These are phyloP conservation scores for Amanita pallidorosea DNA, from an alignment of 768 basidiomycete species.

Conservation along the genomic window DNA sequence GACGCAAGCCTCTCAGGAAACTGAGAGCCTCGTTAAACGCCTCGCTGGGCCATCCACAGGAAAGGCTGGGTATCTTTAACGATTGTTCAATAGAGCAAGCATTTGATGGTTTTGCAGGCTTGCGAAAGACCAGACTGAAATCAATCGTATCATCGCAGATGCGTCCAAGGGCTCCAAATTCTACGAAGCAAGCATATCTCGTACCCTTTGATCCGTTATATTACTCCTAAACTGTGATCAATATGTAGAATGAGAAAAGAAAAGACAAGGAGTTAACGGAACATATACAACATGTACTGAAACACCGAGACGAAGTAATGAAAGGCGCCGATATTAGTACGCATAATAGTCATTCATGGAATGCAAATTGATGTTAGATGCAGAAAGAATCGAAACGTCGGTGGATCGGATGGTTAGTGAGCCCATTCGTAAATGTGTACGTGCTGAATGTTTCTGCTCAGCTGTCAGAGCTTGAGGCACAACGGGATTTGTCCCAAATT, in stretches of 20 bases:
- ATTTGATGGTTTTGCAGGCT: conserved; percentile 18
- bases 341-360: conserved; percentile 12
- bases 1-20: conserved; percentile 38
- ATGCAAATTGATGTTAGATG: conserved; percentile 8
- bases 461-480: conserved; percentile 63
- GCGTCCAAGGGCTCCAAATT: conserved; percentile 91
- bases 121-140: conserved; percentile 69
- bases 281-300: conserved; percentile 61
- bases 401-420: conserved; percentile 62
- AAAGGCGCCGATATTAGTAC: conserved; percentile 47
- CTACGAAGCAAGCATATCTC: conserved; percentile 48
- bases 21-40: conserved; percentile 62
- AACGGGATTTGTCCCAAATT: conserved; percentile 68
- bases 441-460: conserved; percentile 12
- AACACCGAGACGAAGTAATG: conserved; percentile 47
- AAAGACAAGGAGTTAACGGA: conserved; percentile 81
- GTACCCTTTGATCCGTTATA: background rate
- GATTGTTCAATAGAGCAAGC: background rate
- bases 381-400: conserved; percentile 49
- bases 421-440: background rate
- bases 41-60: conserved; percentile 83
- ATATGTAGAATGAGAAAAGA: conserved; percentile 69
- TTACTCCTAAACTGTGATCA: background rate
- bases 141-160: conserved; percentile 83
- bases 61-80: conserved; percentile 67